phyloP scores from a whole-genome alignment of 306 rosid species.

The Abrus precatorius region DNA sequence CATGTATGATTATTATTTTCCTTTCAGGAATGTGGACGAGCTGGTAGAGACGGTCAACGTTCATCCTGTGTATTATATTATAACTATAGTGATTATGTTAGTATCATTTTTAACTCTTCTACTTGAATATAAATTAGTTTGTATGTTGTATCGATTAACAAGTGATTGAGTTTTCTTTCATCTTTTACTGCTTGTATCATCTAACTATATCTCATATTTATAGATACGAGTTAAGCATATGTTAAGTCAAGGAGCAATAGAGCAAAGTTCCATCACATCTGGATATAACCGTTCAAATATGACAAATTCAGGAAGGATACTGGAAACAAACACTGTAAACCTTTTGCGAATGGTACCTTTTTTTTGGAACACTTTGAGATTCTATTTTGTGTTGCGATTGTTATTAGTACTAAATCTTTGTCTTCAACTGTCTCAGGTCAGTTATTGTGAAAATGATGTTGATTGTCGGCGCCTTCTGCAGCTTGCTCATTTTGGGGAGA shows the following conservation, averaged over 20 bases:
- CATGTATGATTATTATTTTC: constrained; percentile 30
- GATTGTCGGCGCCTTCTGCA: constrained; percentile 93
- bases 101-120: constrained; percentile 46
- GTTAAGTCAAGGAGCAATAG: constrained; percentile 81
- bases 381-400: neutral
- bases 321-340: constrained; percentile 92
- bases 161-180: constrained; percentile 29
- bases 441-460: constrained; percentile 93
- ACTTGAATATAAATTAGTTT: constrained; percentile 39
- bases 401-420: constrained; percentile 38
- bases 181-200: constrained; percentile 28
- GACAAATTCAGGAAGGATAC: constrained; percentile 76
- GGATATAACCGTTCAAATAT: constrained; percentile 70
- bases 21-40: constrained; percentile 98
- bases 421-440: constrained; percentile 70
- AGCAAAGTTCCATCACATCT: constrained; percentile 70
- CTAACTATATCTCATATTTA: constrained; percentile 44
- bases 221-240: constrained; percentile 94
- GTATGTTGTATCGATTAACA: neutral
- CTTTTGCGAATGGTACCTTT: constrained; percentile 86
- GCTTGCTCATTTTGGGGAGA: constrained; percentile 95
- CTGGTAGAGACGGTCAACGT: constrained; percentile 98
- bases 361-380: constrained; percentile 16
- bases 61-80: constrained; percentile 93
- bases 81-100: constrained; percentile 91